These are phyloP conservation scores for Rhododendron vialii DNA, from an alignment of 148 eudicot genomes.

Conservation along the genomic window DNA sequence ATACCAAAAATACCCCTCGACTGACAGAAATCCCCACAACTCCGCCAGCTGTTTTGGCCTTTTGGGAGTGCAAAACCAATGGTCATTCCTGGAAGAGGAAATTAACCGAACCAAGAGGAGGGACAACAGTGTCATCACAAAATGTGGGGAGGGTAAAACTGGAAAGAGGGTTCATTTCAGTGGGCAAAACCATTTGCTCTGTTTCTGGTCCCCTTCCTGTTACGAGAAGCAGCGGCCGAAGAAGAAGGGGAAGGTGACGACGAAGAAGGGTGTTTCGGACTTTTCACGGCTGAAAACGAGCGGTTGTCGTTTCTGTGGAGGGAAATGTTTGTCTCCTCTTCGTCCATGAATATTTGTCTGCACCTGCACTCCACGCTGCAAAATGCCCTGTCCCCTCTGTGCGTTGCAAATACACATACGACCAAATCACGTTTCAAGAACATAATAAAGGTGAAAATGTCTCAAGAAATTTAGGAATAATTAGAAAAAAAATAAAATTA, in stretches of 20 bases:
- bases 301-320: conserved; percentile 5
- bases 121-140: not conserved
- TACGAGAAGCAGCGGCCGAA: not conserved
- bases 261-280: conserved; percentile 6
- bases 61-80: not conserved
- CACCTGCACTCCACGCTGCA: conserved; percentile 50
- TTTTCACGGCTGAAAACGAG: conserved; percentile 21
- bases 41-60: not conserved
- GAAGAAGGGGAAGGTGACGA: conserved; percentile 5
- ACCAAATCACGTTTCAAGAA: not conserved
- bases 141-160: not conserved
- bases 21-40: not conserved
- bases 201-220: conserved; percentile 12
- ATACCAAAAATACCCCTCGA: not conserved
- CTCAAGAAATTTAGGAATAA: not conserved
- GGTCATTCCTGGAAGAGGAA: not conserved
- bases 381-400: conserved; percentile 49
- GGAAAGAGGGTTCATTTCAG: conserved; percentile 3
- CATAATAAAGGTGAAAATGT: not conserved
- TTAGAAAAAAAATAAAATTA: not conserved
- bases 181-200: conserved; percentile 17
- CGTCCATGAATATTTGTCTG: conserved; percentile 41
- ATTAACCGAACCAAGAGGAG: not conserved
- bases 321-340: conserved; percentile 16
- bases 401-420: not conserved